phyloP scores from a whole-genome alignment of 495 filamentous ascomycete species.

The Daldinia vernicosa region DNA sequence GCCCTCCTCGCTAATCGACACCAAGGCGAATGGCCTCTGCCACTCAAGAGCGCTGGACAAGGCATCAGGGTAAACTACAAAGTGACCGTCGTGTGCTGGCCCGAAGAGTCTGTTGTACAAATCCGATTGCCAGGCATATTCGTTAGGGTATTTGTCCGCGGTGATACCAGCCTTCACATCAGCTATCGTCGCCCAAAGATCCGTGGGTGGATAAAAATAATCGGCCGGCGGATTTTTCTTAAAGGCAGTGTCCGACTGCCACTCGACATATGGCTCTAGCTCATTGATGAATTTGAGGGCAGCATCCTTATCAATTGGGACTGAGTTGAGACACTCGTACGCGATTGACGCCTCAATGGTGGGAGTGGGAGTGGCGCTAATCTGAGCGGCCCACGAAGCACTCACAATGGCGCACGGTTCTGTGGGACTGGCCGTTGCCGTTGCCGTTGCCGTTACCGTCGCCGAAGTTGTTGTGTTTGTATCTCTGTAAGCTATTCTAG shows the following conservation, averaged over 20 bases:
- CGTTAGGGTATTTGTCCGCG: slow-evolving; percentile 53
- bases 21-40: slow-evolving; percentile 46
- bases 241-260: slow-evolving; percentile 55
- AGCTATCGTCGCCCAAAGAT: slow-evolving; percentile 54
- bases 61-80: slow-evolving; percentile 53
- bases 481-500: slow-evolving; percentile 13
- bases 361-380: slow-evolving; percentile 42
- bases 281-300: slow-evolving; percentile 54
- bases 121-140: slow-evolving; percentile 54
- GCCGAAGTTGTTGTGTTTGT: slow-evolving; percentile 44
- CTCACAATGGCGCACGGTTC: slow-evolving; percentile 56
- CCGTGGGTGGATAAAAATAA: slow-evolving; percentile 57
- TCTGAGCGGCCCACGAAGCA: slow-evolving; percentile 51
- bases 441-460: slow-evolving; percentile 29
- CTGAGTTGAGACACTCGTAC: slow-evolving; percentile 56
- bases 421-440: slow-evolving; percentile 35
- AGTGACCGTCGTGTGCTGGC: slow-evolving; percentile 58
- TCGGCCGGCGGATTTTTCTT: slow-evolving; percentile 53
- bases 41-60: slow-evolving; percentile 51
- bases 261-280: slow-evolving; percentile 54
- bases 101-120: slow-evolving; percentile 49
- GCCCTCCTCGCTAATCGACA: slow-evolving; percentile 53
- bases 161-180: slow-evolving; percentile 47
- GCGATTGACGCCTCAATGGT: slow-evolving; percentile 53
- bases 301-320: slow-evolving; percentile 53